A percentile compares a stretch with the other conserved stretches of the same genome.
Evolutionary conservation across 352 stramenopile species (phyloP).

Genomic region (Phytopythium montanum): DNA sequence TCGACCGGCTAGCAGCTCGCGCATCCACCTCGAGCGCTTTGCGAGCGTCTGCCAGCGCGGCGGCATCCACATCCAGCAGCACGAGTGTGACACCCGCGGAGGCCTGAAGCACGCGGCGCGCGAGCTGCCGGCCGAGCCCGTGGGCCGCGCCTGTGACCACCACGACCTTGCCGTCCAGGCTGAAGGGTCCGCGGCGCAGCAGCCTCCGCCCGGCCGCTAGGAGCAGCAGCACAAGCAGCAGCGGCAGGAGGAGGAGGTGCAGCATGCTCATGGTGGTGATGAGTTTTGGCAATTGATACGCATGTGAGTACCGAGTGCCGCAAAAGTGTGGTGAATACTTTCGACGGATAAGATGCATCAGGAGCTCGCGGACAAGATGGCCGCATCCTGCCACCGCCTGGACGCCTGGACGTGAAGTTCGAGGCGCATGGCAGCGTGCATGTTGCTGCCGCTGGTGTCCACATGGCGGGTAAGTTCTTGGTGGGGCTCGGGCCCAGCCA

Average conservation of each 20-base stretch:
- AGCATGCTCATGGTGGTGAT: not conserved
- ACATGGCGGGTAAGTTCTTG: not conserved
- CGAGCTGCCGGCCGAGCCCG: constrained; percentile 51
- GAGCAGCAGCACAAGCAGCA: not conserved
- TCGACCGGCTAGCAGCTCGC: not conserved
- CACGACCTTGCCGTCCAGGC: constrained; percentile 42
- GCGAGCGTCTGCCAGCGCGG: constrained; percentile 23
- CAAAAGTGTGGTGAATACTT: not conserved
- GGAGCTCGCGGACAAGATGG: not conserved
- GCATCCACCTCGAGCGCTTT: not conserved
- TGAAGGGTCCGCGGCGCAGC: constrained; percentile 19
- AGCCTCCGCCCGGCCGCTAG: not conserved
- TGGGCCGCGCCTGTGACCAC: constrained; percentile 62
- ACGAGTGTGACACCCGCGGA: constrained; percentile 35
- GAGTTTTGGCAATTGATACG: not conserved
- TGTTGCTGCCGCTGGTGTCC: not conserved
- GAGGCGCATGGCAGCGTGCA: not conserved
- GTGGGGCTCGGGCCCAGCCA: not conserved
- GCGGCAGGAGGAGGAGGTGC: not conserved
- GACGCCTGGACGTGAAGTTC: too few relatives aligned
- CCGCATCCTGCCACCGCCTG: too few relatives aligned
- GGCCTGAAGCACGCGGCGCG: constrained; percentile 24
- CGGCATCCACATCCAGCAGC: constrained; percentile 58
- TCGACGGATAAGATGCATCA: not conserved
- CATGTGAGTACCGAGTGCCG: not conserved